Evolutionary conservation across 177 flowering plant species (phyloP), one percentile per base, ranked within the genome.

Genomic region (Vitis hybrid): DNA sequence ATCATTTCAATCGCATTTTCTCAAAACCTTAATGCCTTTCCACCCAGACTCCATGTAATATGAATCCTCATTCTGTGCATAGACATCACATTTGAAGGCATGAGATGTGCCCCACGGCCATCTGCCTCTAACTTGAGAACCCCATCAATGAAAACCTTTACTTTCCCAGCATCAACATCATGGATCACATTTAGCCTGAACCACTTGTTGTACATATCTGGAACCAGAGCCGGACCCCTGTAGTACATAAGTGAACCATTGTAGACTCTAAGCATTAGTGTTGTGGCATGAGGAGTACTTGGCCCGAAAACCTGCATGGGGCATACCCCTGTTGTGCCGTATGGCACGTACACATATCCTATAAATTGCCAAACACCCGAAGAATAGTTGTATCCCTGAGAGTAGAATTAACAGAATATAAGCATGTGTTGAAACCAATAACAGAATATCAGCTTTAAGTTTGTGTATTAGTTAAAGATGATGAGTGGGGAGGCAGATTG

Each of bases 331-430:
- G 86, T 66, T 7, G 85, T 87, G 9, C 85, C 86, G 2, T 2
- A 17, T 15, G 87, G 91, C 50, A 85, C 82, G 51, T 76, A 84
- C 2, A 77, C 85, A 15, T 78, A 58, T 15, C 79, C 91, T 74
- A 83, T 86, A 51, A 85, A 87, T 76, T 87, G 89, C 88, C 89
- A 85, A 0, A 84, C 84, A 0, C 86, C 87, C 0, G 83, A 76
- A 3, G 83, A 76, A 33, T 87, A 87, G 38, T 78, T 69, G 19
- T 82, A 81, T 2, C 85, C 87, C 88, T 87, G 65, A 24, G 3
- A 24, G 28, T 24, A 2, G 28, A 24, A 24, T 24, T 24, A 24
- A 24, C 28, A 24, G 28, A 24, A 24, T 24, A 24, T 24, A 24
- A 24, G 28, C 28, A 24, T 24, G 28, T 24, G 28, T 24, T 24